Evolutionary conservation across 75 land plant genomes (phyloP).

Genomic region (Selaginella tamariscina): DNA sequence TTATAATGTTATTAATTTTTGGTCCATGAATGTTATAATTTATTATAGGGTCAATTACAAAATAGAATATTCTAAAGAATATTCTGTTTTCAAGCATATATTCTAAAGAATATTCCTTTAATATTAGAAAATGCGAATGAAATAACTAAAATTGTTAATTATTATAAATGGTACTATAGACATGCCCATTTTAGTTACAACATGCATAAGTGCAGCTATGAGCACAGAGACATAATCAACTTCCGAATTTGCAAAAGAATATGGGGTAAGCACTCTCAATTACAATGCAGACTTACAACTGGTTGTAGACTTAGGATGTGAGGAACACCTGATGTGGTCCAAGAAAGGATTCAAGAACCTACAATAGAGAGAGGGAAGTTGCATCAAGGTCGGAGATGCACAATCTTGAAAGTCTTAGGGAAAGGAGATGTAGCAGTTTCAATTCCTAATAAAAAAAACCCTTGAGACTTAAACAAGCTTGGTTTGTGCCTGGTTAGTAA

Average conservation of each 20-base stretch:
- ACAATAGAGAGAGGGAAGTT: neutral
- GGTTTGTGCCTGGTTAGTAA: neutral
- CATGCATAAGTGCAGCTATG: neutral
- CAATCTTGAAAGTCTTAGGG: neutral
- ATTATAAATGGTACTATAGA: too few relatives aligned
- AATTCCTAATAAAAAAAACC: neutral
- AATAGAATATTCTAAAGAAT: too few relatives aligned
- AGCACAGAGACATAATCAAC: neutral
- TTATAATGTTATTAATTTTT: too few relatives aligned
- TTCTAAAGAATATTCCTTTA: too few relatives aligned
- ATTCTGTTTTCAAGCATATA: too few relatives aligned
- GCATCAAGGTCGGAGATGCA: neutral
- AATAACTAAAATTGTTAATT: too few relatives aligned
- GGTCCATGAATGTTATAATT: too few relatives aligned
- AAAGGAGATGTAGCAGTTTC: neutral
- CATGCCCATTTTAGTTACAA: too few relatives aligned
- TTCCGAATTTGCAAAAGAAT: neutral
- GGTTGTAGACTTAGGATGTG: neutral
- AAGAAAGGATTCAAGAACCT: neutral
- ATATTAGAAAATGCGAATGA: too few relatives aligned
- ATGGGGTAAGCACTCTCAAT: neutral
- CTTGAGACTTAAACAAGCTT: neutral
- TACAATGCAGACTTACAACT: neutral
- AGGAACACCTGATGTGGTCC: neutral
- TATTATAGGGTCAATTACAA: too few relatives aligned